phyloP scores from a whole-genome alignment of 192 early-diverging fungal genomes.

The Gaertneriomyces semiglobifer region DNA sequence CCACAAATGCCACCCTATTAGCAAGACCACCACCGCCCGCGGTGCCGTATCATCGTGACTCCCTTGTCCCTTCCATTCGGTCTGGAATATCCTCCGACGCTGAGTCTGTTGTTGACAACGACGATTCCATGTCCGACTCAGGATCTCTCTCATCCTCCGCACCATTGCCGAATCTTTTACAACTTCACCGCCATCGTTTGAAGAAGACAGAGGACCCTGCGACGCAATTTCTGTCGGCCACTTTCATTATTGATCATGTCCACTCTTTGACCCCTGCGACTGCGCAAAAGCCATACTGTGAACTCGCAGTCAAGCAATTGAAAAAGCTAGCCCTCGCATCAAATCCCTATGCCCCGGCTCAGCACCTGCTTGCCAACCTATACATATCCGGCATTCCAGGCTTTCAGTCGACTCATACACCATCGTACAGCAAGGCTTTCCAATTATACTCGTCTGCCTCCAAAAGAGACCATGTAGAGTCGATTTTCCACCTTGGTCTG shows the following conservation, averaged over 20 bases:
- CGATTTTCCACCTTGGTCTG: slow-evolving; percentile 66
- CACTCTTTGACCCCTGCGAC: slow-evolving; percentile 11
- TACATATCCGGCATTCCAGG: slow-evolving; percentile 63
- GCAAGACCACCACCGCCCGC: background rate
- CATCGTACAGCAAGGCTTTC: slow-evolving; percentile 64
- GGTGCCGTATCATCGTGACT: slow-evolving; percentile 16
- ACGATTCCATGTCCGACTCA: slow-evolving; percentile 16
- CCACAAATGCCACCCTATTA: too few species aligned
- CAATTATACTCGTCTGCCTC: slow-evolving; percentile 63
- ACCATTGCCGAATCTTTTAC: slow-evolving; percentile 7
- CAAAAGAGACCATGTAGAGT: slow-evolving; percentile 70
- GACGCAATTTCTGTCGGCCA: background rate
- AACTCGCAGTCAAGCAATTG: slow-evolving; percentile 27
- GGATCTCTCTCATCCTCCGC: slow-evolving; percentile 18
- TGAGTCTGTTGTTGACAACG: slow-evolving; percentile 16
- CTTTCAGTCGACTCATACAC: slow-evolving; percentile 56
- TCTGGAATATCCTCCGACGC: slow-evolving; percentile 12
- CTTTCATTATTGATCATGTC: slow-evolving; percentile 35
- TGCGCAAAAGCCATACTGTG: slow-evolving; percentile 25
- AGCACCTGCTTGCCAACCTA: slow-evolving; percentile 66
- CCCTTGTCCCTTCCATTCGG: slow-evolving; percentile 20
- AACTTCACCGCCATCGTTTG: slow-evolving; percentile 17
- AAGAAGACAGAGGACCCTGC: background rate
- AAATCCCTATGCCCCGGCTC: slow-evolving; percentile 42
- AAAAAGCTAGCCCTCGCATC: slow-evolving; percentile 22